A percentile compares a stretch with the other conserved stretches of the same genome.
Conservation (phyloP, 495 filamentous ascomycete species). For the Apodospora peruviana region DNA sequence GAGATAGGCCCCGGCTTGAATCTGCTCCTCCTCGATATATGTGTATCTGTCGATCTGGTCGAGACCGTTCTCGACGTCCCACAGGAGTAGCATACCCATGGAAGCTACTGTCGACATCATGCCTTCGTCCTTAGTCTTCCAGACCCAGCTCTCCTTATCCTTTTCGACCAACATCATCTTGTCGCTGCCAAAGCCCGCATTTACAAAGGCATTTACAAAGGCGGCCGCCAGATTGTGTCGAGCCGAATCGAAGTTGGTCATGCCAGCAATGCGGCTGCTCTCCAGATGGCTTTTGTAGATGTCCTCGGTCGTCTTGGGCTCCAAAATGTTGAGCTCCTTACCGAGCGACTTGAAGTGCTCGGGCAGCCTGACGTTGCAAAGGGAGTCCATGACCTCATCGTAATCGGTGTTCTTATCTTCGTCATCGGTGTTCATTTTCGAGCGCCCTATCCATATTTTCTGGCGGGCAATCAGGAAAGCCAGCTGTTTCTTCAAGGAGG, state of each 20-base stretch:
- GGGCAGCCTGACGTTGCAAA: slow-evolving; percentile 80
- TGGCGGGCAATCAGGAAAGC: slow-evolving; percentile 89
- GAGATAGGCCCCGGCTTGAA: slow-evolving; percentile 83
- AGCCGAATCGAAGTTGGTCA: slow-evolving; percentile 92
- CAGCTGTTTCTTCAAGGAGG: slow-evolving; percentile 84
- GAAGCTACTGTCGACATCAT: slow-evolving; percentile 96
- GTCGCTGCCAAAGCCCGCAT: slow-evolving; percentile 90
- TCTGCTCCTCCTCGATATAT: slow-evolving; percentile 73
- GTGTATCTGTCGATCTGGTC: slow-evolving; percentile 92
- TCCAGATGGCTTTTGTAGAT: slow-evolving; percentile 99
- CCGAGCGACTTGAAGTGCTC: slow-evolving; percentile 90
- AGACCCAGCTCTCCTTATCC: slow-evolving; percentile 88
- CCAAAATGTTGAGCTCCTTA: slow-evolving; percentile 94
- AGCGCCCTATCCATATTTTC: slow-evolving; percentile 74
- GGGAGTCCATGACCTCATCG: slow-evolving; percentile 70
- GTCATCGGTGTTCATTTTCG: slow-evolving; percentile 44
- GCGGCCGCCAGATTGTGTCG: slow-evolving; percentile 91
- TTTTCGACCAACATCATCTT: slow-evolving; percentile 90
- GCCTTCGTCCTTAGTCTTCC: slow-evolving; percentile 97
- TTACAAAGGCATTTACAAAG: slow-evolving; percentile 95
- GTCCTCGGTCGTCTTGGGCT: slow-evolving; percentile 94
- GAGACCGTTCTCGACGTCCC: slow-evolving; percentile 84
- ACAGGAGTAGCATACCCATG: slow-evolving; percentile 78
- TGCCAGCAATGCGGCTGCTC: slow-evolving; percentile 81
- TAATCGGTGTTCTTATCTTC: slow-evolving; percentile 49